Evolutionary conservation across 352 stramenopile species (phyloP).

Genomic region (Phytophthora pluvialis): DNA sequence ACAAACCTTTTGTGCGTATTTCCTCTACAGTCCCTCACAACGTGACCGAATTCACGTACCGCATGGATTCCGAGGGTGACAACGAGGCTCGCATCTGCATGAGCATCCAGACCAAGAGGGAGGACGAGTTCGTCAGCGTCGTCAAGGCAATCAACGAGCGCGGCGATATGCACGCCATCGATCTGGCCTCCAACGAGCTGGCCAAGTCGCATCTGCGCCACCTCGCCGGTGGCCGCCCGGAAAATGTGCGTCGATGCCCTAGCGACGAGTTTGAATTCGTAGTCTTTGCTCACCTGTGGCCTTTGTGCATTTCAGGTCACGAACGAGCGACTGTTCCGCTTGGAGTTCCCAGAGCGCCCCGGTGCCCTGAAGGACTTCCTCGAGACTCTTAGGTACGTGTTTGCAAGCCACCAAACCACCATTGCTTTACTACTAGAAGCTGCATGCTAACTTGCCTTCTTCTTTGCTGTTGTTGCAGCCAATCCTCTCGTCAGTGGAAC

Average conservation of each 20-base stretch:
- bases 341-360: conserved; percentile 96
- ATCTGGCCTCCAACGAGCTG: conserved; percentile 96
- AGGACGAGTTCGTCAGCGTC: conserved; percentile 66
- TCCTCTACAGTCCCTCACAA: conserved; percentile 73
- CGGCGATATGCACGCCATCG: conserved; percentile 89
- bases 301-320: conserved; percentile 46
- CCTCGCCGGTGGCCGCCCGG: conserved; percentile 91
- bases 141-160: conserved; percentile 71
- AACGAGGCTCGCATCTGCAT: conserved; percentile 94
- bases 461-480: conserved; percentile 22
- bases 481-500: conserved; percentile 91
- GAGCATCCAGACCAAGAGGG: conserved; percentile 93
- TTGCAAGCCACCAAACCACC: background rate
- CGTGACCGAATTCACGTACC: conserved; percentile 98
- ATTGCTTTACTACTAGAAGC: background rate
- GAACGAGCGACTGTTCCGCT: conserved; percentile 95
- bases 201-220: conserved; percentile 96
- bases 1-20: conserved; percentile 7
- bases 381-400: conserved; percentile 67
- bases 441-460: conserved; percentile 1
- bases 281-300: conserved; percentile 3
- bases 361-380: conserved; percentile 95
- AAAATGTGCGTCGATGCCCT: conserved; percentile 49
- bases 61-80: conserved; percentile 82
- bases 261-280: background rate